Base-by-base conservation (phyloP, 2,329 filamentous ascomycete genomes). In the Orbilia javanica region DNA sequence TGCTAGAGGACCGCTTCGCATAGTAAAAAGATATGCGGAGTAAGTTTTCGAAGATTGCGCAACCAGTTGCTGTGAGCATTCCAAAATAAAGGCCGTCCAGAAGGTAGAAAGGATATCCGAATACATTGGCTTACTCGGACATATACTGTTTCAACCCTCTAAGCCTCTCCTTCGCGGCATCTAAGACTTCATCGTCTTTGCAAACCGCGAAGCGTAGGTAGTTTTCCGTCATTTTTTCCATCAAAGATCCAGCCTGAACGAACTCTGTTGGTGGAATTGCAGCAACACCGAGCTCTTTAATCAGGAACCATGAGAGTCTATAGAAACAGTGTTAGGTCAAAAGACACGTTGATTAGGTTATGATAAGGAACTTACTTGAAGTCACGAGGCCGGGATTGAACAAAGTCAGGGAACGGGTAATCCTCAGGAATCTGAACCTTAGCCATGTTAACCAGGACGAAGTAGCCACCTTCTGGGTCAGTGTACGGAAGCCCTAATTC, bases 241-340 rank as follows among this genome's bases (percentile, higher is more conserved):
- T 78, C 0, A 72, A 36, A 82, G 97, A 97, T 50, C 85, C 86
- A 18, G 93, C 90, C 0, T 95, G 97, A 84, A 97, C 98, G 84
- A 99, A 99, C 84, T 99, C 96, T 0, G 94, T 97, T 0, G 96
- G 96, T 18, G 96, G 96, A 79, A 99, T 97, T 7, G 95, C 94
- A 1, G 96, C 96, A 29, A 99, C 93, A 8, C 96, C 96, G 20
- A 99, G 87, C 86, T 99, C 95, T 84, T 94, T 94, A 85, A 99
- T 99, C 82, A 97, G 85, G 86, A 98, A 98, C 95, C 95, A 99
- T 39, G 90, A 90, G 55, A 99, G 88, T 18, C 75, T 78, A 50
- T 15, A 44, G 18, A 31, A 13, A 20, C 44, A 10, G 44, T n/a
- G 8, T 34, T 11, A 34, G 11, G 20, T 25, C 8, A 34, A 74